These are phyloP conservation scores for Podochytrium sp. DNA, from an alignment of 192 early-diverging fungal species.

Conservation along the genomic window DNA sequence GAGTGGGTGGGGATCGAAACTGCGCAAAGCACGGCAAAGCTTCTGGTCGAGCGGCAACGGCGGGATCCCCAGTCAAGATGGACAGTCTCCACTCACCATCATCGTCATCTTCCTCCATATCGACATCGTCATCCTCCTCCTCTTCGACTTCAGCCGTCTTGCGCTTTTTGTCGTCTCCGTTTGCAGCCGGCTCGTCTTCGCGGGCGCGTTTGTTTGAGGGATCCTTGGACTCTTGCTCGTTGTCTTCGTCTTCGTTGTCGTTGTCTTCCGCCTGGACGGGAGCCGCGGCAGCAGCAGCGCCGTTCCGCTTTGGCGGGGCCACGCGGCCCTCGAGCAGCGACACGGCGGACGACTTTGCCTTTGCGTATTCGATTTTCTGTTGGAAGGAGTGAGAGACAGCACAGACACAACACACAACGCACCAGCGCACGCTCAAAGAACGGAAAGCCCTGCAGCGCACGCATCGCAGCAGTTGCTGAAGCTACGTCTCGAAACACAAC, in stretches of 20 bases:
- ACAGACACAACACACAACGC: constrained; percentile 24
- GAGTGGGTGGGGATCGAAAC: too few relatives aligned
- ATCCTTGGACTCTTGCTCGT: constrained; percentile 2
- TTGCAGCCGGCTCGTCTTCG: too few relatives aligned
- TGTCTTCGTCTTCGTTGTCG: constrained; percentile 19
- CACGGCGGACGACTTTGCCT: constrained; percentile 74
- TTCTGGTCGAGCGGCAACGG: neutral
- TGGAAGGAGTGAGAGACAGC: neutral
- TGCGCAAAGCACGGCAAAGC: neutral
- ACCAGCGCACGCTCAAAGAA: constrained; percentile 86
- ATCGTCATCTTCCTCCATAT: constrained; percentile 40
- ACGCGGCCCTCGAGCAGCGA: constrained; percentile 66
- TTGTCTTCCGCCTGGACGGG: constrained; percentile 33
- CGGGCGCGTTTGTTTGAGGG: neutral
- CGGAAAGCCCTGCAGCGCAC: constrained; percentile 84
- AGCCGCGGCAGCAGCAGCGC: neutral
- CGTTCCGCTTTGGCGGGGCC: neutral
- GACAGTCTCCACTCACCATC: too few relatives aligned
- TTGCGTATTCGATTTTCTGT: constrained; percentile 77
- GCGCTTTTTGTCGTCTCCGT: constrained; percentile 4
- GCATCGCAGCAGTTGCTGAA: constrained; percentile 81
- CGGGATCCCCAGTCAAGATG: too few relatives aligned
- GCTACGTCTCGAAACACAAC: constrained; percentile 87
- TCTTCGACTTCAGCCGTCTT: constrained; percentile 26
- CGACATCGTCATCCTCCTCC: constrained; percentile 29